Conservation (phyloP, 140 eudicot species). For the Erigeron philadelphicus region DNA sequence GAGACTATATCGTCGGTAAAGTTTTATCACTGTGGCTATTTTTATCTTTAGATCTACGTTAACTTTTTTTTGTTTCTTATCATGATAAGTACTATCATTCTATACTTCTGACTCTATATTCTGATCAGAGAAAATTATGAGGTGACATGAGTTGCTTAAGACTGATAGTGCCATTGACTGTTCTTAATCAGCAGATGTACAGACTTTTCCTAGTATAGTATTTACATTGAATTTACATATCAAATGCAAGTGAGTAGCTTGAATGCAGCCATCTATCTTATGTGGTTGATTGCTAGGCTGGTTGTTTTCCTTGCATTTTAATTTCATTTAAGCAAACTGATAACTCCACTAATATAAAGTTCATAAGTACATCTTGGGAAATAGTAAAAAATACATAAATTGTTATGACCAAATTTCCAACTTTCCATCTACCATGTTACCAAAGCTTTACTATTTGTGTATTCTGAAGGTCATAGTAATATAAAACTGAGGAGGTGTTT, state of each 20-base stretch:
- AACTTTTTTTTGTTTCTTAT: slow-evolving; percentile 2
- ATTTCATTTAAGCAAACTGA: not conserved
- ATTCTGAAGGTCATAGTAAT: no score
- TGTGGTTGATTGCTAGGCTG: slow-evolving; percentile 11
- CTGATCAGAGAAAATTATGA: no score
- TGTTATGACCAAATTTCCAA: not conserved
- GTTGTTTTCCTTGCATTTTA: slow-evolving; percentile 3
- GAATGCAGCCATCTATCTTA: slow-evolving; percentile 13
- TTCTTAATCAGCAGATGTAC: not conserved
- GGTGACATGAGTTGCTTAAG: not conserved
- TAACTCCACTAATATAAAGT: not conserved
- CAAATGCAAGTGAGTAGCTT: slow-evolving; percentile 10
- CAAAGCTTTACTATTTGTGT: no score
- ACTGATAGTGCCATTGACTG: not conserved
- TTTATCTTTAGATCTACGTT: slow-evolving; percentile 1
- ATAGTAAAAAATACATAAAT: not conserved
- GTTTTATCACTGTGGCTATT: slow-evolving; percentile 19
- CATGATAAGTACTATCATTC: not conserved
- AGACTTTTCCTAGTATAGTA: not conserved
- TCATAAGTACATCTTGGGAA: slow-evolving; percentile 7
- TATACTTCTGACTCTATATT: no score
- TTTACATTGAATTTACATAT: slow-evolving; percentile 2
- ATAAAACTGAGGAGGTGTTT: no score
- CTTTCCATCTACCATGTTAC: no score
- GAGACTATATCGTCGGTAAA: slow-evolving; percentile 89